Percentiles rank a stretch among this genome's conserved stretches.
Evolutionary conservation across 2,329 filamentous ascomycete species (phyloP).

Genomic region (Penicillium sp.): DNA sequence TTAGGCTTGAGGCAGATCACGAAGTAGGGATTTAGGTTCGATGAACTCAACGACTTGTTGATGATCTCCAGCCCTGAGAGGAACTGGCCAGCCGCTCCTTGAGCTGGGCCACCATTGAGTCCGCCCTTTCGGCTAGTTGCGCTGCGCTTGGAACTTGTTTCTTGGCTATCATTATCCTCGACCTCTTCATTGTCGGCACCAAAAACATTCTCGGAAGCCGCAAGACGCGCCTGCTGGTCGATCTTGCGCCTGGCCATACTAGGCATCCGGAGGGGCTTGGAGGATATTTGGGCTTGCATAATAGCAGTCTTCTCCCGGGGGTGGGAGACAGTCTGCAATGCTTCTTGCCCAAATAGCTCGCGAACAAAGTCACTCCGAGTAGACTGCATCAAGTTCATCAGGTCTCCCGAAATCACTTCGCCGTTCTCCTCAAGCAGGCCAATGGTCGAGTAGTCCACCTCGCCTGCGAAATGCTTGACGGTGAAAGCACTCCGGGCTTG

Average conservation of each 20-base stretch:
- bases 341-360: slow-evolving; percentile 93
- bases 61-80: slow-evolving; percentile 86
- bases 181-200: slow-evolving; percentile 40
- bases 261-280: slow-evolving; percentile 86
- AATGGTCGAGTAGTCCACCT: slow-evolving; percentile 88
- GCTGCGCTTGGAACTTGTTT: slow-evolving; percentile 30
- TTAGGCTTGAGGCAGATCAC: slow-evolving; percentile 98
- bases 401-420: slow-evolving; percentile 89
- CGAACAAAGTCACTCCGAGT: slow-evolving; percentile 87
- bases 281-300: slow-evolving; percentile 94
- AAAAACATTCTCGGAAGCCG: slow-evolving; percentile 20
- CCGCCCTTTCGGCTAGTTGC: slow-evolving; percentile 37
- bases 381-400: slow-evolving; percentile 88
- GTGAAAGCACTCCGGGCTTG: slow-evolving; percentile 78
- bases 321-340: slow-evolving; percentile 87
- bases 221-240: slow-evolving; percentile 51
- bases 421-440: slow-evolving; percentile 93
- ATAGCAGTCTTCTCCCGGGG: slow-evolving; percentile 87
- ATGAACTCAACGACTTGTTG: slow-evolving; percentile 76
- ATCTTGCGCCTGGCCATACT: slow-evolving; percentile 84
- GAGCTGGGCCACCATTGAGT: slow-evolving; percentile 51
- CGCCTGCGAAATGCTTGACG: slow-evolving; percentile 91
- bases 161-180: slow-evolving; percentile 39
- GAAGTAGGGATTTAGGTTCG: slow-evolving; percentile 90
- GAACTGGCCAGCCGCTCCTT: slow-evolving; percentile 92